A percentile compares a stretch with the other conserved stretches of the same genome.
These are phyloP conservation scores for Coniochaeta prunicola DNA, from an alignment of 2,329 filamentous ascomycete genomes.

Conservation along the genomic window DNA sequence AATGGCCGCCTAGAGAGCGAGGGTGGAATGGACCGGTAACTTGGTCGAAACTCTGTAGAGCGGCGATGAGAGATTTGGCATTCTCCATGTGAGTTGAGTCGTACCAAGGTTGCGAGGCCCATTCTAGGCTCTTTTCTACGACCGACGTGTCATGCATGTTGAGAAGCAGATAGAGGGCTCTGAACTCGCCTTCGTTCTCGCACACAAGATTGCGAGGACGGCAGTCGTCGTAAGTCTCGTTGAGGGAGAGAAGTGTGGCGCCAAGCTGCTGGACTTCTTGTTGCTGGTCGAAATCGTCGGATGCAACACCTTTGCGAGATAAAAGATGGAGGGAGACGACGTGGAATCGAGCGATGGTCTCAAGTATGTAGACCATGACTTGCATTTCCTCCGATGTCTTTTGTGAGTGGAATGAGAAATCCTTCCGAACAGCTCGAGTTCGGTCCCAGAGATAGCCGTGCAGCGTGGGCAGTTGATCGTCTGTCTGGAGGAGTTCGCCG, in stretches of 20 bases:
- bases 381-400: conserved; percentile 49
- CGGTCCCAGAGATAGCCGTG: conserved; percentile 64
- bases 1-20: conserved; percentile 33
- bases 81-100: conserved; percentile 53
- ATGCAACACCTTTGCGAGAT: conserved; percentile 45
- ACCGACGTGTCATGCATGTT: conserved; percentile 53
- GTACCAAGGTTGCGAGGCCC: conserved; percentile 47
- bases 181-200: conserved; percentile 58
- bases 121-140: conserved; percentile 46
- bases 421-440: conserved; percentile 58
- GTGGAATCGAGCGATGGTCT: conserved; percentile 61
- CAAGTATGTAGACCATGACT: conserved; percentile 55
- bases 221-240: conserved; percentile 61
- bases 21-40: conserved; percentile 50
- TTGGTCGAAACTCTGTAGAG: conserved; percentile 50
- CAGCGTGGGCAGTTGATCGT: conserved; percentile 45
- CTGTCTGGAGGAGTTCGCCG: conserved; percentile 47
- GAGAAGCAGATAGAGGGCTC: conserved; percentile 57
- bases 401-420: conserved; percentile 61
- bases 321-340: conserved; percentile 58
- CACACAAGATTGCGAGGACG: conserved; percentile 49
- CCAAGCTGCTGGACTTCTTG: conserved; percentile 62
- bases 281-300: conserved; percentile 57
- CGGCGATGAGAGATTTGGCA: conserved; percentile 52
- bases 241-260: conserved; percentile 57